Evolutionary conservation across 768 basidiomycete genomes (phyloP), one percentile per base, ranked within the genome.

Genomic region (Macrolepiota dolichaula): DNA sequence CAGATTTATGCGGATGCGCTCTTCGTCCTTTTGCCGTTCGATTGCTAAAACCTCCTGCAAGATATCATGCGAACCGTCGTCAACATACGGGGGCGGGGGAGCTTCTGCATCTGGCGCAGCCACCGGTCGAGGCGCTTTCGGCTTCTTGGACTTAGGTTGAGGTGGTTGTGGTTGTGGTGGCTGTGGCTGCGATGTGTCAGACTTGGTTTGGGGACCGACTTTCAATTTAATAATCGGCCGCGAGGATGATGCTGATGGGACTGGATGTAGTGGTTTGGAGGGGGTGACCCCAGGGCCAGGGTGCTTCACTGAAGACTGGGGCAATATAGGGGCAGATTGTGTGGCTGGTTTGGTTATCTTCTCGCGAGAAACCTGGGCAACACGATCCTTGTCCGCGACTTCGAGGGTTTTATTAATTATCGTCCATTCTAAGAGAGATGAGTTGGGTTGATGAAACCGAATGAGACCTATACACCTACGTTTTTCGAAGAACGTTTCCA

Each of bases 401-500:
- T 91, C 88, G 15, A 94, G 76, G 0, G 92, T 94, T 75, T 92
- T 91, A 72, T 88, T 89, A 71, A 92, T 91, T 53, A 91, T 86
- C 12, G 82, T 77, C 96, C 96, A 98, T 73, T 89, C 94, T 96
- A 62, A 47, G 60, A 40, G 13, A n/a, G 32, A 22, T 19, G 37
- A 62, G 38, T 19, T 53, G 32, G 51, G 56, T 44, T 44, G 37
- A 13, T 58, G 53, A 24, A 3, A 52, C 19, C 46, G 37, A 57
- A 32, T 47, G 0, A 62, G 25, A 60, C 35, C 4, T n/a, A 32
- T 24, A 32, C 47, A 80, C 91, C 59, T 68, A 95, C 94, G 81
- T 76, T 91, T 92, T 65, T 96, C 90, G 66, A 98, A 96, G 68
- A 89, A 87, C 0, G 75, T 79, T 67, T 96, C 92, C 42, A 98